A percentile compares a stretch with the other conserved stretches of the same genome.
Evolutionary conservation across 305 asterid genomes (phyloP).

Genomic region (Rubia peregrina): DNA sequence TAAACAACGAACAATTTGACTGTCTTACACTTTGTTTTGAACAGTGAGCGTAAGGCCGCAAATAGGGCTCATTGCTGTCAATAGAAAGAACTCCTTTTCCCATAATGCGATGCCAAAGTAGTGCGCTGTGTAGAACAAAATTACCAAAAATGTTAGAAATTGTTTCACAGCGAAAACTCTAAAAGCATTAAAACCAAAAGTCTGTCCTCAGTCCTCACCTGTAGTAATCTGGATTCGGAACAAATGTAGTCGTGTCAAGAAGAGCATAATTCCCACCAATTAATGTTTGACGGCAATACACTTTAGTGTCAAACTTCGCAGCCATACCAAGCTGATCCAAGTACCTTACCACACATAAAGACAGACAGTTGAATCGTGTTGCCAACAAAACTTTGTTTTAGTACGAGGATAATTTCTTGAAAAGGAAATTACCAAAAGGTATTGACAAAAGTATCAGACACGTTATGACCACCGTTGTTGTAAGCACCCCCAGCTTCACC

Average conservation of each 20-base stretch:
- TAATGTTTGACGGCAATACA: conserved; percentile 79
- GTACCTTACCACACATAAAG: conserved; percentile 40
- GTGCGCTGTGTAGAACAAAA: conserved; percentile 46
- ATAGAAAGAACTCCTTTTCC: conserved; percentile 69
- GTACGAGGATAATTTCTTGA: background rate
- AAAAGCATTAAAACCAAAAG: background rate
- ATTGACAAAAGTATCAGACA: conserved; percentile 66
- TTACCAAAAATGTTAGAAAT: background rate
- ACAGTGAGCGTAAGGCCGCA: conserved; percentile 85
- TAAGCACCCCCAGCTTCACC: conserved; percentile 92
- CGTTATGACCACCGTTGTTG: conserved; percentile 62
- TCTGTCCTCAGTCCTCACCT: conserved; percentile 34
- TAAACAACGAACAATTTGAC: conserved; percentile 1
- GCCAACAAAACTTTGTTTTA: background rate
- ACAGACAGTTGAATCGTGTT: background rate
- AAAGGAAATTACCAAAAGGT: conserved; percentile 65
- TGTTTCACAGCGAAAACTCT: background rate
- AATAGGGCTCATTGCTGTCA: conserved; percentile 36
- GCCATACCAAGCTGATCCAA: conserved; percentile 98
- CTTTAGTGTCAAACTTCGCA: conserved; percentile 64
- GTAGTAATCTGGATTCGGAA: conserved; percentile 92
- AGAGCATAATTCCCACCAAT: conserved; percentile 89
- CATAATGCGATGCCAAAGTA: conserved; percentile 92
- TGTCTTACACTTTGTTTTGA: conserved; percentile 67
- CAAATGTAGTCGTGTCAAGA: conserved; percentile 51